Percentiles rank a stretch among this genome's conserved stretches.
phyloP scores from a whole-genome alignment of 148 eudicot species.

The Fagopyrum tataricum region DNA sequence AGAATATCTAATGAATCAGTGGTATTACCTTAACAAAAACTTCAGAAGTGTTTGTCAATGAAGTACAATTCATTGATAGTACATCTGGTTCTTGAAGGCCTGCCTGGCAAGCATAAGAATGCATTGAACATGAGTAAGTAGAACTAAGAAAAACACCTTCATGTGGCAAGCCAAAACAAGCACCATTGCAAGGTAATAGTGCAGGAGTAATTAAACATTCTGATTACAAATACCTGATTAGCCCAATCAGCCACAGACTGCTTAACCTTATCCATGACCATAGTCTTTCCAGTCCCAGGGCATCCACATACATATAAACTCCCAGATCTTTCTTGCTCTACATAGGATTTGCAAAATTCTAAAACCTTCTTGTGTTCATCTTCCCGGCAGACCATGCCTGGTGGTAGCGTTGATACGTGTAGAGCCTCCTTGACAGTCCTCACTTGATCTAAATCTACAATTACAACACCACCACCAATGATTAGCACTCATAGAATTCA shows the following conservation, averaged over 20 bases:
- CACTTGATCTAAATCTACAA: slow-evolving; percentile 56
- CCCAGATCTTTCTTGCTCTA: slow-evolving; percentile 59
- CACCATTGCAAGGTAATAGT: background rate
- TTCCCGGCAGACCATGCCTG: slow-evolving; percentile 59
- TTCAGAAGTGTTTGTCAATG: slow-evolving; percentile 58
- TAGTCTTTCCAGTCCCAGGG: slow-evolving; percentile 87
- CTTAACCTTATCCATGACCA: slow-evolving; percentile 76
- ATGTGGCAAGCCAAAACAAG: background rate
- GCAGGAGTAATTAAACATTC: background rate
- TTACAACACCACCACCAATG: background rate
- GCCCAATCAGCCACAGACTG: slow-evolving; percentile 51
- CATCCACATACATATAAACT: slow-evolving; percentile 82
- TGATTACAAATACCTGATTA: slow-evolving; percentile 38
- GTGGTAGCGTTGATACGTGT: slow-evolving; percentile 66
- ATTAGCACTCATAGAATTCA: background rate
- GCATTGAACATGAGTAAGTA: slow-evolving; percentile 4
- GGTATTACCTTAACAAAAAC: slow-evolving; percentile 76
- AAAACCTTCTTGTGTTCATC: slow-evolving; percentile 55
- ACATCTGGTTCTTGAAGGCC: slow-evolving; percentile 60
- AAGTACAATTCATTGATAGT: slow-evolving; percentile 71
- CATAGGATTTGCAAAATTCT: slow-evolving; percentile 57
- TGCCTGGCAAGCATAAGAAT: slow-evolving; percentile 35
- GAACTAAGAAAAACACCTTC: background rate
- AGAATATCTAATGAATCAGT: background rate
- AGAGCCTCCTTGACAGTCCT: slow-evolving; percentile 69